Evolutionary conservation across 1,284 basidiomycete genomes (phyloP).

Genomic region (Microbotryomycetes sp.): DNA sequence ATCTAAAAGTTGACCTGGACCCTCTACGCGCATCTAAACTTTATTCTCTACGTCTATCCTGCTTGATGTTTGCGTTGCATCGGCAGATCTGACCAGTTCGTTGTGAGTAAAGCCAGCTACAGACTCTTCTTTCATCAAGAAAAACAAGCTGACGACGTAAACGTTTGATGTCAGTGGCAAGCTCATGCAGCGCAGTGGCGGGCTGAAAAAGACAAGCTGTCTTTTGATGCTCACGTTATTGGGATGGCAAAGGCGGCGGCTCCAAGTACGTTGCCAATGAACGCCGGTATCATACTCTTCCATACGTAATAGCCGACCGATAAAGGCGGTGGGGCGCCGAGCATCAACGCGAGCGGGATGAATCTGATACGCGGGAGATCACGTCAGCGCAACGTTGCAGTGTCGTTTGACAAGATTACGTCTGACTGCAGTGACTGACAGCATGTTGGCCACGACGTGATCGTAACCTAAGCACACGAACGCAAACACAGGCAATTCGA

Average conservation of each 20-base stretch:
- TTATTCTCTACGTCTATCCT: no score
- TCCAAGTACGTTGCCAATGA: slow-evolving; percentile 62
- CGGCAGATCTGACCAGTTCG: no score
- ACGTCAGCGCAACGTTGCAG: slow-evolving; percentile 53
- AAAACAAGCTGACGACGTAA: no score
- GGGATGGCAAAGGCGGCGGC: slow-evolving; percentile 58
- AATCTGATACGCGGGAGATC: slow-evolving; percentile 1
- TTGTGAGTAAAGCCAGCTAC: no score
- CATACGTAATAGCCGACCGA: slow-evolving; percentile 56
- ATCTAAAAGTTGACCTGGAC: no score
- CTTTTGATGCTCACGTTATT: background rate
- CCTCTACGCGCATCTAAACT: no score
- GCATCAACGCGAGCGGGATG: slow-evolving; percentile 23
- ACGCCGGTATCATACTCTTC: slow-evolving; percentile 61
- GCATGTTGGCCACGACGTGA: slow-evolving; percentile 55
- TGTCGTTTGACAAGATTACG: slow-evolving; percentile 64
- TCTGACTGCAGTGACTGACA: slow-evolving; percentile 62
- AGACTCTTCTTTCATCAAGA: no score
- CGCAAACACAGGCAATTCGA: slow-evolving; percentile 71
- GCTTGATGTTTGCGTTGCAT: no score
- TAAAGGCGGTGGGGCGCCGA: slow-evolving; percentile 43
- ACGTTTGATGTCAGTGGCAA: no score
- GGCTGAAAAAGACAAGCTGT: no score
- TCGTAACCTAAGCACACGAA: slow-evolving; percentile 66
- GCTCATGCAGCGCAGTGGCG: no score